Base-by-base conservation (phyloP, 164 flowering plant species). In the Vitis rotundifolia region DNA sequence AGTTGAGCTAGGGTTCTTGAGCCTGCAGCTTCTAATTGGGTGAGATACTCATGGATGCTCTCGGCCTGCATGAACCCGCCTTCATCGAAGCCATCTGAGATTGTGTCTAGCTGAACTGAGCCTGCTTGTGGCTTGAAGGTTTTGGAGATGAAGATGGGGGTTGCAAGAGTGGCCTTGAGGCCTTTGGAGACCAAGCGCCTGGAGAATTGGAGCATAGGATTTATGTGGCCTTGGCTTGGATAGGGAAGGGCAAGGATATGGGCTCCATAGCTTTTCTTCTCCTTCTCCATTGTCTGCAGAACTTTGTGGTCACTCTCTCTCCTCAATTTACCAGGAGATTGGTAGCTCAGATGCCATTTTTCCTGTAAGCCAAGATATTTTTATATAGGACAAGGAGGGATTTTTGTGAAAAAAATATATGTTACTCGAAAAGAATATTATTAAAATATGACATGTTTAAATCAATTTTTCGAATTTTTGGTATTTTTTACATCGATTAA, bases 31-130 rank as follows among this genome's bases (percentile, higher is more conserved):
- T 80, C 59, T 11, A 87, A n/a, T 1, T 73, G 61, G 11, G 26
- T 1, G 3, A 80, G 70, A 47, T 83, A 86, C 15, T 62, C 63
- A 1, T 61, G 52, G 56, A 73, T 61, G 59, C 67, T 51, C 0
- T 58, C 67, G 18, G 84, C 81, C 47, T 71, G 26, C 1, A 55
- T 5, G 58, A 76, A 78, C 9, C 88, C 86, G 18, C 71, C 79
- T 0, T 73, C 62, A 29, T 85, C 84, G 59, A 3, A 77, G 67
- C 85, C 87, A 22, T 85, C 85, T 10, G 86, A 81, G 11, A 85
- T 70, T 44, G 87, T 59, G 55, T 69, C 80, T 50, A 78, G 15
- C 5, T 52, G 50, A n/a, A 83, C 72, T 13, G 56, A 11, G 58
- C 67, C 11, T 2, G 77, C 37, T 3, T 58, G 18, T 12, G 54